Conservation (phyloP, 176 grass and related monocot species). For the Aechmea fasciata region DNA sequence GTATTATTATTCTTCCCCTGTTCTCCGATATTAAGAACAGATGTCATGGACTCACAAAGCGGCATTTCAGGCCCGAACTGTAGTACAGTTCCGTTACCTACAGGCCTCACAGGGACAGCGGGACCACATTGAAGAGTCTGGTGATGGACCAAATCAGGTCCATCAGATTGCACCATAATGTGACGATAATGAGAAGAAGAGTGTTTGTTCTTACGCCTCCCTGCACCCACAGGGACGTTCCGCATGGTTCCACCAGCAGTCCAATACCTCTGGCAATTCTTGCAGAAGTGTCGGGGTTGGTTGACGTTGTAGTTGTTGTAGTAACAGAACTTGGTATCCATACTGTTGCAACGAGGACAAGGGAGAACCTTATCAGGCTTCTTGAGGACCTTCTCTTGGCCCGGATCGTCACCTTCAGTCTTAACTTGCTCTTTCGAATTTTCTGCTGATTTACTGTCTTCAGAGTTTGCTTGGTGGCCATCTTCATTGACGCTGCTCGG, state of each 20-base stretch:
- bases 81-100: slow-evolving; percentile 26
- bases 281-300: slow-evolving; percentile 83
- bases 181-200: slow-evolving; percentile 29
- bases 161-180: slow-evolving; percentile 30
- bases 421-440: slow-evolving; percentile 33
- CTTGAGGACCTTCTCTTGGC: slow-evolving; percentile 39
- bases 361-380: slow-evolving; percentile 63
- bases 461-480: slow-evolving; percentile 14
- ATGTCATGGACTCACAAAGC: slow-evolving; percentile 25
- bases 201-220: slow-evolving; percentile 64
- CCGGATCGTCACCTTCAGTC: slow-evolving; percentile 16
- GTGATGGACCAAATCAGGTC: slow-evolving; percentile 19
- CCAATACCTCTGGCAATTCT: slow-evolving; percentile 85
- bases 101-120: slow-evolving; percentile 9
- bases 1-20: slow-evolving; percentile 24
- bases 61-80: slow-evolving; percentile 31
- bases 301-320: slow-evolving; percentile 91
- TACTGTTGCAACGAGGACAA: slow-evolving; percentile 81
- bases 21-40: slow-evolving; percentile 31
- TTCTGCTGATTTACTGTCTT: slow-evolving; percentile 16
- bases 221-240: slow-evolving; percentile 75
- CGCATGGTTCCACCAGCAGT: slow-evolving; percentile 72
- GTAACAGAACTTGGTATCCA: slow-evolving; percentile 94
- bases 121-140: slow-evolving; percentile 23
- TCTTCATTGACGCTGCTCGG: slow-evolving; percentile 22